Conservation (phyloP, 352 stramenopile species). For the Discostella stelligera region DNA sequence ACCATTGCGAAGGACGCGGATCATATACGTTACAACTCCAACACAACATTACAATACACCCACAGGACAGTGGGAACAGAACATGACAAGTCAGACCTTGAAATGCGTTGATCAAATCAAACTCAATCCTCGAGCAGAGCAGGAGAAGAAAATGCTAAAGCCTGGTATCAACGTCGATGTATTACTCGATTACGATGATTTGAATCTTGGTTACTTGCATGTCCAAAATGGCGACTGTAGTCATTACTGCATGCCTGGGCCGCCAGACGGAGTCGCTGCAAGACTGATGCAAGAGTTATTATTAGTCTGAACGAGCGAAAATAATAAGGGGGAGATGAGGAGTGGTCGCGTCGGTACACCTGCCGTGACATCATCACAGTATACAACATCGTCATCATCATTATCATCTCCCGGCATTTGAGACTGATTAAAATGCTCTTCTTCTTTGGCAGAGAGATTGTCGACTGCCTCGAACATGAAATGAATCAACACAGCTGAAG, state of each 20-base stretch:
- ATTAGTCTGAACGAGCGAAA: background rate
- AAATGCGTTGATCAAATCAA: conserved; percentile 14
- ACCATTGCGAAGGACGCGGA: conserved; percentile 3
- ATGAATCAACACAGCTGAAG: no score
- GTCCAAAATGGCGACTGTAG: conserved; percentile 23
- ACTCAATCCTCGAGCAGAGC: conserved; percentile 28
- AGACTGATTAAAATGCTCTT: no score
- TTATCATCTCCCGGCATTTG: no score
- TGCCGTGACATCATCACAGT: no score
- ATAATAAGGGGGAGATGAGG: no score
- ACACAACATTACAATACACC: conserved; percentile 33
- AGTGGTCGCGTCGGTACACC: no score
- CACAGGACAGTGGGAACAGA: conserved; percentile 7
- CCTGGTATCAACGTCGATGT: conserved; percentile 36
- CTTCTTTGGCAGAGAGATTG: no score
- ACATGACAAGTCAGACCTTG: background rate
- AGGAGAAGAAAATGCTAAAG: conserved; percentile 25
- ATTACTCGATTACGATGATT: conserved; percentile 35
- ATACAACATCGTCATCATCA: no score
- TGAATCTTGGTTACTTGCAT: conserved; percentile 29
- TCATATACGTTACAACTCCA: conserved; percentile 37
- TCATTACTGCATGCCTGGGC: conserved; percentile 44
- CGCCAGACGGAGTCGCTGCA: conserved; percentile 16
- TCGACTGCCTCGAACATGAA: no score
- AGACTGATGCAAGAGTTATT: conserved; percentile 18